Percentiles rank a stretch among this genome's conserved stretches.
Conservation (phyloP, 1,284 basidiomycete species). For the Peniophora sp. region DNA sequence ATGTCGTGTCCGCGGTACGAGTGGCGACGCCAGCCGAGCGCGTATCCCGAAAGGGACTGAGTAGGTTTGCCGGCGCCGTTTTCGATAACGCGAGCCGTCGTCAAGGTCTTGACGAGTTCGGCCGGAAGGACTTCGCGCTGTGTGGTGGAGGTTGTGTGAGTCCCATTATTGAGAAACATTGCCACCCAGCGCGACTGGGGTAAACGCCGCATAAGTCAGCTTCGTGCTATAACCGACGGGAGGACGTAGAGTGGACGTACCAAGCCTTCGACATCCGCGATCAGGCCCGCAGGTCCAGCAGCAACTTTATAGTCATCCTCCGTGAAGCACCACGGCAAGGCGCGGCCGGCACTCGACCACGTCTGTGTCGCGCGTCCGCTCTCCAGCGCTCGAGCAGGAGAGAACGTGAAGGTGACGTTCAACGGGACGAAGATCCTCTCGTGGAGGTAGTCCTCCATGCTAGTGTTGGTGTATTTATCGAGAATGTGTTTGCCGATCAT, state of each 20-base stretch:
- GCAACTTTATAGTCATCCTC: constrained; percentile 6
- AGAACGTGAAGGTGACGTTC: constrained; percentile 34
- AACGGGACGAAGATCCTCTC: constrained; percentile 34
- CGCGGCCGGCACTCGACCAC: constrained; percentile 13
- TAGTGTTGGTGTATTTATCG: constrained; percentile 19
- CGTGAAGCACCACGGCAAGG: constrained; percentile 16
- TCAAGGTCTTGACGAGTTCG: constrained; percentile 27
- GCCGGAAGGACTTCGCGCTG: constrained; percentile 32
- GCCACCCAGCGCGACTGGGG: constrained; percentile 34
- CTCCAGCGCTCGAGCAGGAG: constrained; percentile 21
- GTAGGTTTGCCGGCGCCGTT: constrained; percentile 1
- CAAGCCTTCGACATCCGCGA: constrained; percentile 21
- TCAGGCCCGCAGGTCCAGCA: constrained; percentile 37
- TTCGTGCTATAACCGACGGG: no score
- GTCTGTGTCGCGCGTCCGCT: constrained; percentile 26
- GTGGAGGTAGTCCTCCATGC: constrained; percentile 30
- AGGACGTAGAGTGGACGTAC: no score
- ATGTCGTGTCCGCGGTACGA: constrained; percentile 33
- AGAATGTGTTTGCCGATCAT: constrained; percentile 28
- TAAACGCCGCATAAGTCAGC: neutral
- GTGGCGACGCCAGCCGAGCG: constrained; percentile 30
- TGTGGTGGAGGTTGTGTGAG: constrained; percentile 28
- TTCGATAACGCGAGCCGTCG: constrained; percentile 22
- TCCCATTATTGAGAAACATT: constrained; percentile 35
- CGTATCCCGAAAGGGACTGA: constrained; percentile 26